Percentiles rank a stretch among this genome's conserved stretches.
phyloP scores from a whole-genome alignment of 192 early-diverging fungal species.

The Coemansia sp. region DNA sequence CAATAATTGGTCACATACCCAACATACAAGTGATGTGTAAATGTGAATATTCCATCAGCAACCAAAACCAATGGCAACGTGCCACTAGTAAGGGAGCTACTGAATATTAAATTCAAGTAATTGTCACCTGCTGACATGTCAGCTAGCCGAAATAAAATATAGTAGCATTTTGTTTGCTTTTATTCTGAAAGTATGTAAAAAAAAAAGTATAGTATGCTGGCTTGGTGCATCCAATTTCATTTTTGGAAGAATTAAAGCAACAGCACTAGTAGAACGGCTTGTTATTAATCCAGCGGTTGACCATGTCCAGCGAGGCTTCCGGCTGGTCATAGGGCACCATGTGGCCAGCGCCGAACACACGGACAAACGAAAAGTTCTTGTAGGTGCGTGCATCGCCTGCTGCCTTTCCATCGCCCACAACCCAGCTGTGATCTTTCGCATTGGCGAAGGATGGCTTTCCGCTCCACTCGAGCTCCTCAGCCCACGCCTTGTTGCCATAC shows the following conservation, averaged over 20 bases:
- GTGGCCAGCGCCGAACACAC: slow-evolving; percentile 84
- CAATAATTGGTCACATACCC: no score
- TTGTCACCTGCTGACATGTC: background rate
- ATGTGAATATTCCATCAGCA: no score
- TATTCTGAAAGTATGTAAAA: no score
- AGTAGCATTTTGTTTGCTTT: no score
- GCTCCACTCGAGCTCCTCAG: slow-evolving; percentile 80
- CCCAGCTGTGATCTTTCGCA: slow-evolving; percentile 72
- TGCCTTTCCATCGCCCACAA: slow-evolving; percentile 59
- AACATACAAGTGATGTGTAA: no score
- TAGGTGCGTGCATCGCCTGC: slow-evolving; percentile 68
- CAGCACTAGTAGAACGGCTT: slow-evolving; percentile 34
- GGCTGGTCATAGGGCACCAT: slow-evolving; percentile 97
- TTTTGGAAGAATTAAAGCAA: background rate
- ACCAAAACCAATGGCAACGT: no score
- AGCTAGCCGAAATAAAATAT: background rate
- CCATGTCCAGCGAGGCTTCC: slow-evolving; percentile 75
- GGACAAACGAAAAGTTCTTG: slow-evolving; percentile 80
- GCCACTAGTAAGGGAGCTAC: no score
- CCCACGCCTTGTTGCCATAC: slow-evolving; percentile 89
- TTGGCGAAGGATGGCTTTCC: slow-evolving; percentile 68
- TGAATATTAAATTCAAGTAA: no score
- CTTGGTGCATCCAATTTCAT: no score
- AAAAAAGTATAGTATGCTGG: no score
- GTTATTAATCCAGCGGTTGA: slow-evolving; percentile 76